Base-by-base conservation (phyloP, 352 stramenopile genomes). In the Pythium phragmitis region DNA sequence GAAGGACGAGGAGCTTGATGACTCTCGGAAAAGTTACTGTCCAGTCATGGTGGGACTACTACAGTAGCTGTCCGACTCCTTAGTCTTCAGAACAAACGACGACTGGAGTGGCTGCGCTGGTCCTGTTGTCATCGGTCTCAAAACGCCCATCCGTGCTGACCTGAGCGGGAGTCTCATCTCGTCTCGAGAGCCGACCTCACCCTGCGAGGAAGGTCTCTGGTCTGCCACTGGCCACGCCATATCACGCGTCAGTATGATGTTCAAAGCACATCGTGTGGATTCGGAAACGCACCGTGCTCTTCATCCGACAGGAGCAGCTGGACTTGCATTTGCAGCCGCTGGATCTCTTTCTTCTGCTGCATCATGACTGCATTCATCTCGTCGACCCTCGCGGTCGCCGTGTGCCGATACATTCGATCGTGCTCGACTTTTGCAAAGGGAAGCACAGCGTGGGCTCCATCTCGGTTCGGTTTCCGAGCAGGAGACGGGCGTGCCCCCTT, bases 281-380 rank as follows among this genome's bases (percentile, higher is more conserved):
- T 30, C 4, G 26, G 37, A 51, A 33, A 33, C 46, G 14, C 41
- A 57, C 48, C 56, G 54, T 52, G 43, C 8, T 63, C 56, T 21
- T 84, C 69, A 0, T 76, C 69, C 0, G 78, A 64, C 23, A 93
- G 57, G 1, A 93, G 53, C 9, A 93, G 42, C 53, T 90, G 70
- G 33, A 93, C 78, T 67, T 89, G 80, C 7, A 42, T 77, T 51
- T 92, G 81, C 4, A 93, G 62, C 0, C 79, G 80, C 50, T 89
- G 74, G 57, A 91, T 91, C 42, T 93, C 82, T 12, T 70, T 74
- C 55, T 78, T 85, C 54, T 91, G 85, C n/a, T 74, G 74, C 6
- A 85, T 72, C 3, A 91, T 67, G 1, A 83, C 62, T 4, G 57
- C 59, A 3, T 69, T 64, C 21, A 91, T 68, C 30, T 91, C 79